Base-by-base conservation (phyloP, 2,329 filamentous ascomycete species). In the Colletotrichum sp. region DNA sequence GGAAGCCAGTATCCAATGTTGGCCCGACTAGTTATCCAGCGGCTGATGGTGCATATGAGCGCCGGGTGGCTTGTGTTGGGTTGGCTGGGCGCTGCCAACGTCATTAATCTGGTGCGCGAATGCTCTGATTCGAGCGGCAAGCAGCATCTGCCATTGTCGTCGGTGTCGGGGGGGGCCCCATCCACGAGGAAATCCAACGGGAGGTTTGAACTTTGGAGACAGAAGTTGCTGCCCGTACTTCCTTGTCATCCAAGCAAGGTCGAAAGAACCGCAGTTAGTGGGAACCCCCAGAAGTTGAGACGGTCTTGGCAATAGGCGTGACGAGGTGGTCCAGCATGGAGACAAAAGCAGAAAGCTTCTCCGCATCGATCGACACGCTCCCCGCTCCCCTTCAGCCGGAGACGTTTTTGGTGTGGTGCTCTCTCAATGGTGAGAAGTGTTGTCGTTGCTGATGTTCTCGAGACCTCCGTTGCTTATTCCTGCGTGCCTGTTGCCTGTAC, bases 321-420 rank as follows among this genome's bases (percentile, higher is more conserved):
- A 43, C 34, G 59, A 48, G n/a, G 24, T 55, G 64, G 36, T n/a
- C 48, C 59, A 68, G 69, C 73, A 73, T 34, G 65, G 28, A 73
- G 74, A 65, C 74, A 4, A 69, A 74, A 71, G 67, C 30, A 76
- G 74, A 68, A 74, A 70, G 71, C 66, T 74, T 76, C 74, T 76
- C 74, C 74, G 74, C 74, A 76, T 75, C 66, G 74, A 76, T 76
- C 74, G 66, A 71, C 74, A 63, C 39, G 12, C 43, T 75, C 66
- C 67, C 74, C 71, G 66, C 74, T 76, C 66, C 71, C 74, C 57
- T 75, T 75, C 73, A 67, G 48, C 73, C 70, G 73, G 71, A 72
- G 65, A 65, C 43, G 43, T 48, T 69, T 59, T 30, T 57, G 64
- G 64, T 39, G 64, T 59, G 43, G 59, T 65, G 43, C 28, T 18